A percentile compares a stretch with the other conserved stretches of the same genome.
These are phyloP conservation scores for Colletotrichum siamense DNA, from an alignment of 2,329 filamentous ascomycete genomes.

Conservation along the genomic window DNA sequence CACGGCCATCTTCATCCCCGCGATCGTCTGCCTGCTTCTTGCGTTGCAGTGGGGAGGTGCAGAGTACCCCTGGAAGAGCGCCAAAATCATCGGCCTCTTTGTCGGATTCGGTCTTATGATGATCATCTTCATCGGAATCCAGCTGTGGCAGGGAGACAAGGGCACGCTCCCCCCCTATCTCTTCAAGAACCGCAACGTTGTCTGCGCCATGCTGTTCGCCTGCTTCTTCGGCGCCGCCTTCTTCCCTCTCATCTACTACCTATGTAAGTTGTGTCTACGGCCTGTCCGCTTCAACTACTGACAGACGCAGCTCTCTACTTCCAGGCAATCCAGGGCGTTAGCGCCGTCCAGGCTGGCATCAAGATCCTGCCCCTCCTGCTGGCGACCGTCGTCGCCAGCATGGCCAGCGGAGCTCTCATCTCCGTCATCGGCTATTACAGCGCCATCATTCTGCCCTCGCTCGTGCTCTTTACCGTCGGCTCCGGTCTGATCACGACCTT, in stretches of 20 bases:
- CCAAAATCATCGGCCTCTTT: constrained; percentile 56
- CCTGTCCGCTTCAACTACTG: not conserved
- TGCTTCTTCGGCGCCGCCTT: constrained; percentile 57
- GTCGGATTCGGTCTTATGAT: constrained; percentile 52
- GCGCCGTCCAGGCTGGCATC: constrained; percentile 59
- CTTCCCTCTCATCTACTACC: constrained; percentile 59
- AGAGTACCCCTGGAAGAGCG: constrained; percentile 54
- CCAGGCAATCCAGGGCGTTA: constrained; percentile 58
- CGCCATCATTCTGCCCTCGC: constrained; percentile 45
- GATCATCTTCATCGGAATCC: constrained; percentile 50
- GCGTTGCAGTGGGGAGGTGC: constrained; percentile 64
- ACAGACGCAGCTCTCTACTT: constrained; percentile 51
- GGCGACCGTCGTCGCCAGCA: constrained; percentile 52
- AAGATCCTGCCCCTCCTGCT: constrained; percentile 60
- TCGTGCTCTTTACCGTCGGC: constrained; percentile 49
- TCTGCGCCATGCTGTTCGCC: constrained; percentile 45
- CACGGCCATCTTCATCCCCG: constrained; percentile 54
- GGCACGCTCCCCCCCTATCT: constrained; percentile 56
- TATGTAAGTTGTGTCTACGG: constrained; percentile 41
- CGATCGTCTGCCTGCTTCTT: constrained; percentile 57
- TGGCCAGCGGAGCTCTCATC: constrained; percentile 48
- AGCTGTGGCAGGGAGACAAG: constrained; percentile 50
- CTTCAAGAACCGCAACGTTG: constrained; percentile 48
- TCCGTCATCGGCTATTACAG: constrained; percentile 48
- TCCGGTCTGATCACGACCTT: constrained; percentile 62